A percentile compares a stretch with the other conserved stretches of the same genome.
phyloP scores from a whole-genome alignment of 345 rosid genomes.

The Aquilaria yunnanensis region DNA sequence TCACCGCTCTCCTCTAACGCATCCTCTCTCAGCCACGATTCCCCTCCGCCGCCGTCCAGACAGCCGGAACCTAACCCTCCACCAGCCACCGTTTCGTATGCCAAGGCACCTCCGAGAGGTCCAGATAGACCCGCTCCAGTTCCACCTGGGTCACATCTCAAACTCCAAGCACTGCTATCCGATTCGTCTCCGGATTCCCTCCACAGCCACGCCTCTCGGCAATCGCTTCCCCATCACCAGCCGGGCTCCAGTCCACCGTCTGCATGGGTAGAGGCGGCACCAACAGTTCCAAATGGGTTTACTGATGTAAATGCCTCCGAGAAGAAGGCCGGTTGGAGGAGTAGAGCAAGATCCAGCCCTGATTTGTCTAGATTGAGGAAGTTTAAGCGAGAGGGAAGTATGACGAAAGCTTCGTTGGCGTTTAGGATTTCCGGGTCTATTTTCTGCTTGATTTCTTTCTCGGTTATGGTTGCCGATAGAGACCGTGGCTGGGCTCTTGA shows the following conservation, averaged over 20 bases:
- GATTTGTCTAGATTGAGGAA: constrained; percentile 41
- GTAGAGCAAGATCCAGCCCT: constrained; percentile 32
- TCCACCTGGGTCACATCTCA: no score
- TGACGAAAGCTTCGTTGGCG: constrained; percentile 45
- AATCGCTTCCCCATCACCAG: constrained; percentile 4
- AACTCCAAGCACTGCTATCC: no score
- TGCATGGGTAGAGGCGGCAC: constrained; percentile 18
- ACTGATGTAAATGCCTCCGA: constrained; percentile 21
- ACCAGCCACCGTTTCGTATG: constrained; percentile 11
- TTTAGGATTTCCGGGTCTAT: constrained; percentile 56
- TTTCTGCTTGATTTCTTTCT: constrained; percentile 65
- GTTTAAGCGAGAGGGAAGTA: constrained; percentile 30
- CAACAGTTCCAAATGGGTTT: constrained; percentile 15
- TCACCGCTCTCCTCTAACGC: constrained; percentile 29
- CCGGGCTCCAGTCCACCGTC: constrained; percentile 4
- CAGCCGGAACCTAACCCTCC: constrained; percentile 13
- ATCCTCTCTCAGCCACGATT: constrained; percentile 35
- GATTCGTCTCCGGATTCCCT: no score
- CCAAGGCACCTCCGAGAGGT: neutral
- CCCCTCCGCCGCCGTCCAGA: constrained; percentile 26
- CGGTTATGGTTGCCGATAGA: constrained; percentile 75
- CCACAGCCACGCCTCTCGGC: neutral
- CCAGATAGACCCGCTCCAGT: no score
- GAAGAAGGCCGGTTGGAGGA: constrained; percentile 19
- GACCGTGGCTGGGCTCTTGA: constrained; percentile 85